Evolutionary conservation across 2,329 filamentous ascomycete genomes (phyloP).

Genomic region (Exserohilum rostratum): DNA sequence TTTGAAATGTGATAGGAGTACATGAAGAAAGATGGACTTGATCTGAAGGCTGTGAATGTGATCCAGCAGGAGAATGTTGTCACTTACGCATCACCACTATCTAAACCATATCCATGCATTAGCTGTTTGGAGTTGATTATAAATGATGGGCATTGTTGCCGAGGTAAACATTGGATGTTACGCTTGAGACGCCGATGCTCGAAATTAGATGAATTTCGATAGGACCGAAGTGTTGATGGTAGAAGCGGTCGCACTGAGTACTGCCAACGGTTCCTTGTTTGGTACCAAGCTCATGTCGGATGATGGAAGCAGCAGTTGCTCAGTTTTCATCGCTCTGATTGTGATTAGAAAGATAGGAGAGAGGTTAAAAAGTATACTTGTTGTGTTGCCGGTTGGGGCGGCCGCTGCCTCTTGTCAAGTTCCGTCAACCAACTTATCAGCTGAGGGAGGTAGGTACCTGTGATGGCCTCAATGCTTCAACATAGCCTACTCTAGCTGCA

Average conservation of each 20-base stretch:
- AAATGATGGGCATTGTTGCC: background rate
- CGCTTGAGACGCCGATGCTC: background rate
- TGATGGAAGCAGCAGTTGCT: background rate
- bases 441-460: background rate
- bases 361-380: background rate
- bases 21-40: conserved; percentile 2
- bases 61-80: background rate
- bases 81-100: conserved; percentile 4
- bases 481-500: background rate
- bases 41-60: conserved; percentile 1
- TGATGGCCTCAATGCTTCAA: background rate
- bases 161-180: background rate
- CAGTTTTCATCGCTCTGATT: background rate
- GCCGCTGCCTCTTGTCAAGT: too few relatives aligned
- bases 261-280: background rate
- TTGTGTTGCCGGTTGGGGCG: background rate
- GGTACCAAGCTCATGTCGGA: background rate
- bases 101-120: background rate
- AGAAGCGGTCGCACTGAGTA: background rate
- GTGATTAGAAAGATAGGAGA: background rate
- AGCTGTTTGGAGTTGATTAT: background rate
- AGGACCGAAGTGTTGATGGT: background rate
- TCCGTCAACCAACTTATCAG: background rate
- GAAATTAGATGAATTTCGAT: too few relatives aligned
- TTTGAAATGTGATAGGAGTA: background rate